Base-by-base conservation (phyloP, 768 basidiomycete genomes). In the Gloeopeniophorella convolvens region DNA sequence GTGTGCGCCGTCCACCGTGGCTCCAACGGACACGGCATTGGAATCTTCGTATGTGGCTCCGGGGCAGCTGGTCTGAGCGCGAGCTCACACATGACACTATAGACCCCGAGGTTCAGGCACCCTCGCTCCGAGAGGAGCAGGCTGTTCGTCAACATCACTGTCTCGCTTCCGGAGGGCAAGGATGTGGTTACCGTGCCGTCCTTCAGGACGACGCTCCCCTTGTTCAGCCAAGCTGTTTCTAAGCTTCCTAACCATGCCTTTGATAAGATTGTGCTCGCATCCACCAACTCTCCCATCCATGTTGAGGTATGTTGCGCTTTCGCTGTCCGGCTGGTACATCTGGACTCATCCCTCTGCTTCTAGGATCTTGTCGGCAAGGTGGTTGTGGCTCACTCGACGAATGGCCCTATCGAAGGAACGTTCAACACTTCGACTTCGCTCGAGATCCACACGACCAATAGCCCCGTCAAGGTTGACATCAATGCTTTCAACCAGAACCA, bases 401-500 rank as follows among this genome's bases (percentile, higher is more conserved):
- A 52, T 36, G 39, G 24, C 9, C 49, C 54, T 28, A 43, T 55
- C 20, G 13, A 9, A 26, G 54, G 54, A 30, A 30, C 37, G 12
- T 55, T 55, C 43, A 55, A 55, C 34, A 45, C 39, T 0, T 30
- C 54, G 4, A 39, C 50, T 15, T 35, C 16, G 0, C 31, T 55
- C n/a, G 11, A 30, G 9, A 6, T 55, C 27, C 36, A 24, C n/a
- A 45, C 54, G 4, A 13, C 18, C 40, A 55, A 55, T 27, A 2
- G 42, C 6, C 54, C 54, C 18, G 24, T 55, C 28, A 24, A 13
- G n/a, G 54, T 45, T 24, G 5, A 1, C 3, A 37, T 52, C 16
- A 55, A 51, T 24, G 54, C 54, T 6, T 52, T 51, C 6, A 55
- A 53, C 31, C 15, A 35, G 15, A 26, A 42, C 43, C 26, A 16